Percentiles rank a stretch among this genome's conserved stretches.
Evolutionary conservation across 2,329 filamentous ascomycete species (phyloP).

Genomic region (Capronia coronata): DNA sequence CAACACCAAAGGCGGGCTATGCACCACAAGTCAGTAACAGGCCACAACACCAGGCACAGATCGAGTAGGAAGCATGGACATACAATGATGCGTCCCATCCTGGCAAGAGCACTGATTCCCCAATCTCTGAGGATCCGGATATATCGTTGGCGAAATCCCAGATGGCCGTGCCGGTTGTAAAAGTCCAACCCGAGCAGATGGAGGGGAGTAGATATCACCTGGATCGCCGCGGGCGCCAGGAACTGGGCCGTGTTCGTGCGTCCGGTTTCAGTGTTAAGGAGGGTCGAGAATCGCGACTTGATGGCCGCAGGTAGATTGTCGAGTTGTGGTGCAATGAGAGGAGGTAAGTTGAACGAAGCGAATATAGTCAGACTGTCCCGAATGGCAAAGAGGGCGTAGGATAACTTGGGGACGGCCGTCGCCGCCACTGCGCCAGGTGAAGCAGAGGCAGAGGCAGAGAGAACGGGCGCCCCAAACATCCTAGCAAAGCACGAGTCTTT

Average conservation of each 20-base stretch:
- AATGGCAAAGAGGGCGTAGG: slow-evolving; percentile 68
- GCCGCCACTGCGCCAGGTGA: slow-evolving; percentile 39
- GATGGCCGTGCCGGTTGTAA: slow-evolving; percentile 59
- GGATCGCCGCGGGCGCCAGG: slow-evolving; percentile 66
- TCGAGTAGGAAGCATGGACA: not conserved
- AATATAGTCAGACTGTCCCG: slow-evolving; percentile 83
- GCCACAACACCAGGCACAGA: not conserved
- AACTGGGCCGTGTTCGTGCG: slow-evolving; percentile 61
- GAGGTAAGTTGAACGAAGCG: slow-evolving; percentile 83
- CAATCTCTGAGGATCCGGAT: slow-evolving; percentile 64
- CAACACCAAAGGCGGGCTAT: slow-evolving; percentile 72
- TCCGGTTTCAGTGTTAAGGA: slow-evolving; percentile 28
- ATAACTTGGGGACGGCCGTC: slow-evolving; percentile 48
- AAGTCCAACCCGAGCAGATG: slow-evolving; percentile 78
- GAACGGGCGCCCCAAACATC: slow-evolving; percentile 51
- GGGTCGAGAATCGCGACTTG: slow-evolving; percentile 40
- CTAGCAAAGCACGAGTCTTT: slow-evolving; percentile 80
- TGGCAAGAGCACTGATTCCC: slow-evolving; percentile 62
- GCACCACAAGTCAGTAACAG: not conserved
- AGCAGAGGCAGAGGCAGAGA: slow-evolving; percentile 25
- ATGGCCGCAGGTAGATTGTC: slow-evolving; percentile 53
- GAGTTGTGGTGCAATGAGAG: slow-evolving; percentile 65
- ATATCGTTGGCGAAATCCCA: slow-evolving; percentile 52
- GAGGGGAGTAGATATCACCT: slow-evolving; percentile 71
- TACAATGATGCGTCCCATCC: slow-evolving; percentile 64